Percentiles rank a stretch among this genome's conserved stretches.
phyloP scores from a whole-genome alignment of 345 rosid species.

The Eutrema heterophyllum region DNA sequence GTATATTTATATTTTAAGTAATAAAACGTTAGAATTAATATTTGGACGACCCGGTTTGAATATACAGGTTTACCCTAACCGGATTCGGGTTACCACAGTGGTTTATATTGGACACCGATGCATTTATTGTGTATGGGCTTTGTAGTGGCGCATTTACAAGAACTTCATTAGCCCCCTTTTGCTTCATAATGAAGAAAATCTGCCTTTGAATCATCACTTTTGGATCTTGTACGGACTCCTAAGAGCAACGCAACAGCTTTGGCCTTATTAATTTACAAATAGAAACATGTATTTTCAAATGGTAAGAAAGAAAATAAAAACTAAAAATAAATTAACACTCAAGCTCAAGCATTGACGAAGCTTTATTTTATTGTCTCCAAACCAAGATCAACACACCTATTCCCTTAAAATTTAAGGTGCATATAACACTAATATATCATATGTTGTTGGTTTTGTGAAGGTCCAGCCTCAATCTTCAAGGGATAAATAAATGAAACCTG shows the following conservation, averaged over 20 bases:
- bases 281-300: not conserved
- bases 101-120: too few species aligned
- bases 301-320: not conserved
- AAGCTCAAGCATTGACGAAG: too few species aligned
- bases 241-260: not conserved
- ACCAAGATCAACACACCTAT: not conserved
- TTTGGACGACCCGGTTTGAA: constrained; percentile 5
- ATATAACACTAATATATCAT: not conserved
- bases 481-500: not conserved
- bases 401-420: not conserved
- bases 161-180: too few species aligned
- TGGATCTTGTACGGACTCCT: not conserved
- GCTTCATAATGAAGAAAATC: too few species aligned
- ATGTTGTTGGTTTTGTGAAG: too few species aligned
- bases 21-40: not conserved
- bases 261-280: not conserved
- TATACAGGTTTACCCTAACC: not conserved
- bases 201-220: not conserved
- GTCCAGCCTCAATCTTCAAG: too few species aligned
- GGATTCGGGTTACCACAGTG: constrained; percentile 3
- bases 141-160: not conserved
- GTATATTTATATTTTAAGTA: not conserved
- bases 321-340: too few species aligned
- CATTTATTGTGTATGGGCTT: not conserved
- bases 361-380: not conserved